A percentile compares a stretch with the other conserved stretches of the same genome.
Conservation (phyloP, 1,139 yeast species). For the Hyphopichia pseudoburtonii region DNA sequence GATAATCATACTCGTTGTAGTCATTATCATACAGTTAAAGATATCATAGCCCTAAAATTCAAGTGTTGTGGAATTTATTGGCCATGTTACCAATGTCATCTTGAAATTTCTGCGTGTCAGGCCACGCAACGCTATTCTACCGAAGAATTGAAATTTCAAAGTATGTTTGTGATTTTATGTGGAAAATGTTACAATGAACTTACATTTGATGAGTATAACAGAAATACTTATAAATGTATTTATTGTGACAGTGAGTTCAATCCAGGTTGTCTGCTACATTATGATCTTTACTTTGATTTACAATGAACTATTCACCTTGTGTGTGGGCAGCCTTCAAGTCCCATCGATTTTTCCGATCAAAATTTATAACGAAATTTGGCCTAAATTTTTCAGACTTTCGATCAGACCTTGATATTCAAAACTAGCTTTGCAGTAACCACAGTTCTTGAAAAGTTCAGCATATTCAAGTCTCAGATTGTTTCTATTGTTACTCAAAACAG, state of each 20-base stretch:
- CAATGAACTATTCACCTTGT: neutral
- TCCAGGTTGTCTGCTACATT: slow-evolving; percentile 40
- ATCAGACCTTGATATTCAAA: too few relatives aligned
- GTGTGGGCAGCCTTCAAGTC: too few relatives aligned
- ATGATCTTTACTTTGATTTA: slow-evolving; percentile 33
- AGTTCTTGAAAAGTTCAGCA: too few relatives aligned
- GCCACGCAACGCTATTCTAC: too few relatives aligned
- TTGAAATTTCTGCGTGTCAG: slow-evolving; percentile 15
- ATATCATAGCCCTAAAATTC: slow-evolving; percentile 44
- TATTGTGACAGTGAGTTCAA: slow-evolving; percentile 32
- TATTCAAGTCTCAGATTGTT: too few relatives aligned
- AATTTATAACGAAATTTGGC: too few relatives aligned
- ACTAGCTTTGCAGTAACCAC: too few relatives aligned
- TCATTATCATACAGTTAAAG: slow-evolving; percentile 36
- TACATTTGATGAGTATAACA: slow-evolving; percentile 27
- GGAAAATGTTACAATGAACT: slow-evolving; percentile 35
- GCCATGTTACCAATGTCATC: slow-evolving; percentile 46
- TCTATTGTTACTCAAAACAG: too few relatives aligned
- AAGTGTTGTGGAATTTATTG: slow-evolving; percentile 38
- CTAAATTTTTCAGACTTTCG: too few relatives aligned
- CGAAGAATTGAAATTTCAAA: slow-evolving; percentile 13
- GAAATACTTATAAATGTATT: slow-evolving; percentile 17
- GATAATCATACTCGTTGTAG: slow-evolving; percentile 39
- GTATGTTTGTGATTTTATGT: slow-evolving; percentile 31
- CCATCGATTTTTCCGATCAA: too few relatives aligned